Percentiles rank a stretch among this genome's conserved stretches.
Evolutionary conservation across 495 filamentous ascomycete species (phyloP).

Genomic region (Parathielavia hyrcaniae): DNA sequence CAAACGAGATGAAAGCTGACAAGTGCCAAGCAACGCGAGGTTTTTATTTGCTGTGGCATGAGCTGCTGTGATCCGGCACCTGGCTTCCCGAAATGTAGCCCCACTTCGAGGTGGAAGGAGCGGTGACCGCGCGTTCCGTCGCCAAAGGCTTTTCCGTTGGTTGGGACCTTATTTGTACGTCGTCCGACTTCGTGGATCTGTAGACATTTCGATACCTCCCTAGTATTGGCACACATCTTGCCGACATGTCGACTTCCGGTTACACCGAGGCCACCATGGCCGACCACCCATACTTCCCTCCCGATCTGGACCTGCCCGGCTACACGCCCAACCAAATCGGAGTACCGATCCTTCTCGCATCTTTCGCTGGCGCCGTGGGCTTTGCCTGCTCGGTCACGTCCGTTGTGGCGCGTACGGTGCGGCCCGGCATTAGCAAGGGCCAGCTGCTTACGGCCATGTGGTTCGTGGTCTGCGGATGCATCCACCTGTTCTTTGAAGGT

Average conservation of each 20-base stretch:
- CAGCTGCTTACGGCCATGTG: constrained; percentile 46
- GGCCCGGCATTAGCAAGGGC: constrained; percentile 30
- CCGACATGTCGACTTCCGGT: not conserved
- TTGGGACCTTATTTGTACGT: too few species aligned
- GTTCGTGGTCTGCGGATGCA: constrained; percentile 52
- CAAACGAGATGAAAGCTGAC: too few species aligned
- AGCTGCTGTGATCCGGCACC: too few species aligned
- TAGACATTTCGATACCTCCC: too few species aligned
- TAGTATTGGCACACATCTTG: not conserved
- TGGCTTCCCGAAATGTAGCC: too few species aligned
- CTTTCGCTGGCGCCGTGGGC: constrained; percentile 40
- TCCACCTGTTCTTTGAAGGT: constrained; percentile 55
- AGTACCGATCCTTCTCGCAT: constrained; percentile 36
- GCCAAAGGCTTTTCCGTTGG: too few species aligned
- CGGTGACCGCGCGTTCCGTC: too few species aligned
- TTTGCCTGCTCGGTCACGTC: constrained; percentile 39
- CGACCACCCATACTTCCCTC: constrained; percentile 47
- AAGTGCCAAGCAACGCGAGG: too few species aligned
- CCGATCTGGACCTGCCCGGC: constrained; percentile 37
- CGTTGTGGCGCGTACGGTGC: constrained; percentile 11
- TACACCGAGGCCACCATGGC: constrained; percentile 5
- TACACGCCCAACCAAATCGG: constrained; percentile 46
- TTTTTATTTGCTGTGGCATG: too few species aligned
- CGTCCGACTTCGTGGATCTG: too few species aligned
- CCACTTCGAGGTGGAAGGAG: too few species aligned